These are phyloP conservation scores for Talaromyces sp. DNA, from an alignment of 2,329 filamentous ascomycete genomes.

Conservation along the genomic window DNA sequence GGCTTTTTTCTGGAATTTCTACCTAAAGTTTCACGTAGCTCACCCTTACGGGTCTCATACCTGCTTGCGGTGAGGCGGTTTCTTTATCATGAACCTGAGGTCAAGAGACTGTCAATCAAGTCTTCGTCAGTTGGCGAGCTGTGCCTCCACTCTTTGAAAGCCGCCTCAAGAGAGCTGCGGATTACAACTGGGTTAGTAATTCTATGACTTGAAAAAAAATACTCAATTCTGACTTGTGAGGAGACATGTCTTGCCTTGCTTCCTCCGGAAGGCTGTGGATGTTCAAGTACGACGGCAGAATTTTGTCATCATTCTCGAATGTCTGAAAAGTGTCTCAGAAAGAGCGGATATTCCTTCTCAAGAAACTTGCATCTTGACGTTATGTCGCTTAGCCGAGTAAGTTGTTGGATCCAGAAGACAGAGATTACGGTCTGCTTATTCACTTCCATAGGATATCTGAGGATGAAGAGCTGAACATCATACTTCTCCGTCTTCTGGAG, in stretches of 20 bases:
- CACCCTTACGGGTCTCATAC: conserved; percentile 61
- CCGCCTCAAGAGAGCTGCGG: conserved; percentile 77
- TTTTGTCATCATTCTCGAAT: conserved; percentile 62
- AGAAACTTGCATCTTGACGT: conserved; percentile 79
- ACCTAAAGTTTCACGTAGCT: conserved; percentile 44
- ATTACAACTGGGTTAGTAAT: conserved; percentile 63
- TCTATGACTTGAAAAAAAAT: too few species aligned
- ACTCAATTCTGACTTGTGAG: conserved; percentile 14
- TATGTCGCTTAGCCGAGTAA: conserved; percentile 74
- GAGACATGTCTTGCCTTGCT: conserved; percentile 61
- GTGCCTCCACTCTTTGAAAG: conserved; percentile 74
- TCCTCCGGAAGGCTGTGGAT: conserved; percentile 52
- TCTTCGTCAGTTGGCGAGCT: conserved; percentile 67
- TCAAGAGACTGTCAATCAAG: conserved; percentile 61
- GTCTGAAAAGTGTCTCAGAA: conserved; percentile 67
- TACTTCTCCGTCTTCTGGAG: conserved; percentile 75
- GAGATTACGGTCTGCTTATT: conserved; percentile 8
- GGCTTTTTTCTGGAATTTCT: conserved; percentile 41
- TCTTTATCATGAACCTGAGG: conserved; percentile 59
- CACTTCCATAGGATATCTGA: conserved; percentile 53
- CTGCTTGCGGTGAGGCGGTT: conserved; percentile 68
- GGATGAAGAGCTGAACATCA: conserved; percentile 80
- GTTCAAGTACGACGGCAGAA: conserved; percentile 55
- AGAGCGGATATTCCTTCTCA: conserved; percentile 62
- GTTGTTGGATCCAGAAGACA: conserved; percentile 16